A percentile compares a stretch with the other conserved stretches of the same genome.
Conservation (phyloP, 2,329 filamentous ascomycete genomes). For the Epichloe gansuensis region DNA sequence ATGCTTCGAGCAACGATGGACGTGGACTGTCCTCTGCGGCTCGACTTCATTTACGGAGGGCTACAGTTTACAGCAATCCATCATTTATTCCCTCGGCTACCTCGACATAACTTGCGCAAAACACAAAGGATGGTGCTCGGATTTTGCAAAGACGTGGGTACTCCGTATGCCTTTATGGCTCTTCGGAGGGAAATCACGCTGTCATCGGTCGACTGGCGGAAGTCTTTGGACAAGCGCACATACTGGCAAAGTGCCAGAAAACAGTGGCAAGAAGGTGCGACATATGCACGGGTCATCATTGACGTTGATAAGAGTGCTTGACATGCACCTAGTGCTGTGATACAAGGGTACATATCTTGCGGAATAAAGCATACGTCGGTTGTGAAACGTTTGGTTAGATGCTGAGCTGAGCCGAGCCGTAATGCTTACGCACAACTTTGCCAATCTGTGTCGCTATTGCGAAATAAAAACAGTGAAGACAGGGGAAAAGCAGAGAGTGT, state of each 20-base stretch:
- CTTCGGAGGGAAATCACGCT: conserved; percentile 69
- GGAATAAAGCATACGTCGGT: too few species aligned
- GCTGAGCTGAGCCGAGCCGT: too few species aligned
- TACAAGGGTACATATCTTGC: too few species aligned
- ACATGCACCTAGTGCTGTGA: too few species aligned
- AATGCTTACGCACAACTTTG: too few species aligned
- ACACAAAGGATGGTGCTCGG: conserved; percentile 47
- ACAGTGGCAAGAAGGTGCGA: conserved; percentile 1
- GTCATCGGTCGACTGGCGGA: conserved; percentile 67
- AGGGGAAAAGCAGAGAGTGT: too few species aligned
- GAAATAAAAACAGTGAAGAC: too few species aligned
- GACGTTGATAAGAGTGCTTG: too few species aligned
- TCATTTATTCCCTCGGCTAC: conserved; percentile 55
- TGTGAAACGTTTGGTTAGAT: too few species aligned
- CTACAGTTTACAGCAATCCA: conserved; percentile 63
- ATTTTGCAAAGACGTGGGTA: conserved; percentile 54
- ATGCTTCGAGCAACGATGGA: conserved; percentile 92
- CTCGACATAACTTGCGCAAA: conserved; percentile 52
- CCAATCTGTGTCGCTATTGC: too few species aligned
- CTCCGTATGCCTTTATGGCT: conserved; percentile 82
- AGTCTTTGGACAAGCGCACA: conserved; percentile 65
- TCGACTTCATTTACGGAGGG: conserved; percentile 60
- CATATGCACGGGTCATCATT: too few species aligned
- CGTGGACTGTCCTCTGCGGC: conserved; percentile 57
- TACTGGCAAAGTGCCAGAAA: conserved; percentile 59